These are phyloP conservation scores for Alternaria ventricosa DNA, from an alignment of 2,329 filamentous ascomycete genomes.

Conservation along the genomic window DNA sequence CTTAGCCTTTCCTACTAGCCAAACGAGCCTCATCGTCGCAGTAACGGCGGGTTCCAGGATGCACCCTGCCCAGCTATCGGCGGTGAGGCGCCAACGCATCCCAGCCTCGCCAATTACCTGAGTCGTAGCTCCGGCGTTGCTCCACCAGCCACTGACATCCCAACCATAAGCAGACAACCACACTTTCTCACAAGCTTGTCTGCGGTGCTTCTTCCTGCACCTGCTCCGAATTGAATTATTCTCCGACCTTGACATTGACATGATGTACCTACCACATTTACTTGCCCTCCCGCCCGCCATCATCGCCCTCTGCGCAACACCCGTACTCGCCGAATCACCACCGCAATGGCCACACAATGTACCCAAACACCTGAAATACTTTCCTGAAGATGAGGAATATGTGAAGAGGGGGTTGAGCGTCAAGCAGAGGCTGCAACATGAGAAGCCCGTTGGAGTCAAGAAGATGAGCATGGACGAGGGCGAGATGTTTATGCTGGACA, in stretches of 20 bases:
- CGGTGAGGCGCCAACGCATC: conserved; percentile 38
- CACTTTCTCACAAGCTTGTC: background rate
- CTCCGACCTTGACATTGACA: background rate
- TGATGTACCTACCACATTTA: conserved; percentile 36
- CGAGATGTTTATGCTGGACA: conserved; percentile 76
- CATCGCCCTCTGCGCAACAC: conserved; percentile 35
- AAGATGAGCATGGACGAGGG: conserved; percentile 75
- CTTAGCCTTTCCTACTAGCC: background rate
- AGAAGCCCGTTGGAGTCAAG: conserved; percentile 67
- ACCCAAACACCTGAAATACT: conserved; percentile 55
- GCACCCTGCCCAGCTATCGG: conserved; percentile 19
- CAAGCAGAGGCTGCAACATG: conserved; percentile 47
- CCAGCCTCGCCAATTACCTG: conserved; percentile 45
- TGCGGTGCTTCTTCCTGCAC: conserved; percentile 21
- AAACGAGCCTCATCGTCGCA: background rate
- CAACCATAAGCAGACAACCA: conserved; percentile 1
- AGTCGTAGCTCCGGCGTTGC: conserved; percentile 19
- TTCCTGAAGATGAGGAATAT: conserved; percentile 54
- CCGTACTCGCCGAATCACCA: conserved; percentile 28
- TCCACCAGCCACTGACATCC: conserved; percentile 39
- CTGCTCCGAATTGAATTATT: conserved; percentile 3
- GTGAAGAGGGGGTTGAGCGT: conserved; percentile 52
- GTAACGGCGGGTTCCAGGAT: conserved; percentile 12
- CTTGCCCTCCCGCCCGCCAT: conserved; percentile 40
- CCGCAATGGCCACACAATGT: conserved; percentile 56